Conservation (phyloP, 768 basidiomycete species). For the Lyophyllum semitale region DNA sequence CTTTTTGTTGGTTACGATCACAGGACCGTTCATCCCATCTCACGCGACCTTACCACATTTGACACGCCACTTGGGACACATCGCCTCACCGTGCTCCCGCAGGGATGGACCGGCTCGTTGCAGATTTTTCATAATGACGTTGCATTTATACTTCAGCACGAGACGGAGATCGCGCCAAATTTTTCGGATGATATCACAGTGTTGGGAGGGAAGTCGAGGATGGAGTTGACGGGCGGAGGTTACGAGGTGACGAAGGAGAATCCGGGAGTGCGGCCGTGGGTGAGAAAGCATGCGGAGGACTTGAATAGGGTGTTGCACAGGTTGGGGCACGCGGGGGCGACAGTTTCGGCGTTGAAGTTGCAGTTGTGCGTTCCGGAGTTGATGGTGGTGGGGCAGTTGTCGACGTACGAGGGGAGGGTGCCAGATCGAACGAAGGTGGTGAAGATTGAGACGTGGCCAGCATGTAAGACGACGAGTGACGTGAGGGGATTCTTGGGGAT, state of each 20-base stretch:
- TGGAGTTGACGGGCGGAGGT: neutral
- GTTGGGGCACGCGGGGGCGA: conserved; percentile 29
- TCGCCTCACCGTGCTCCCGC: conserved; percentile 31
- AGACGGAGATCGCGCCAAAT: neutral
- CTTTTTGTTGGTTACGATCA: conserved; percentile 37
- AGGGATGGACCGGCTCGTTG: conserved; percentile 9
- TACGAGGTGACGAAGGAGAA: neutral
- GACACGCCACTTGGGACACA: neutral
- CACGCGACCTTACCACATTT: neutral
- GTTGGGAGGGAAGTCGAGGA: neutral
- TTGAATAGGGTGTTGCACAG: conserved; percentile 14
- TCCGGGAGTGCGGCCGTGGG: neutral
- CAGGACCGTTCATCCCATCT: conserved; percentile 17
- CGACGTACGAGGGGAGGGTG: conserved; percentile 30
- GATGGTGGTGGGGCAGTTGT: conserved; percentile 23
- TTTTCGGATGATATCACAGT: neutral
- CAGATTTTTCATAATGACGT: conserved; percentile 29
- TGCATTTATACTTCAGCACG: neutral
- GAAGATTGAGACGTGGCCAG: conserved; percentile 32
- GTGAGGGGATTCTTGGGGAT: conserved; percentile 24
- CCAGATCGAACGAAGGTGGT: conserved; percentile 19
- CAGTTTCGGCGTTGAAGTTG: conserved; percentile 33
- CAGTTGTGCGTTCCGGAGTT: too few relatives aligned
- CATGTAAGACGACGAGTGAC: conserved; percentile 17
- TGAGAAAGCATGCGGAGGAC: too few relatives aligned